These are phyloP conservation scores for Pisolithus albus DNA, from an alignment of 768 basidiomycete species.

Conservation along the genomic window DNA sequence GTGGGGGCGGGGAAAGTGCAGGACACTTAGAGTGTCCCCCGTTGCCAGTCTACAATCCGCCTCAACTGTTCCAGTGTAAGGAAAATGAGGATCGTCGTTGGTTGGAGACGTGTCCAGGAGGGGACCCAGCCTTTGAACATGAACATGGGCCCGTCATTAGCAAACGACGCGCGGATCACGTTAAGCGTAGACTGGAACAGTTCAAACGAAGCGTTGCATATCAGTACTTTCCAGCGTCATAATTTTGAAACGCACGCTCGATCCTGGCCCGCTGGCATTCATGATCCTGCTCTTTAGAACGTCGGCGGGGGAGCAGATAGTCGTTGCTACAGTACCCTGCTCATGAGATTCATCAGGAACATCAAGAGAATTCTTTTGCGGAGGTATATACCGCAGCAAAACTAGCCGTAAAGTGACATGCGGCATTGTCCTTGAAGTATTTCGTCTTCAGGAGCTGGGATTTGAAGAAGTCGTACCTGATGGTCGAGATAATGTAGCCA, in stretches of 20 bases:
- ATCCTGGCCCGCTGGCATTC: conserved; percentile 82
- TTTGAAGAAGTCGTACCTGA: conserved; percentile 89
- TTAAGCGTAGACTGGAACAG: conserved; percentile 53
- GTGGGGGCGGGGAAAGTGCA: background rate
- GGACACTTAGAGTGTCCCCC: conserved; percentile 22
- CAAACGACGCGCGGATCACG: conserved; percentile 62
- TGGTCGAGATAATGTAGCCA: background rate
- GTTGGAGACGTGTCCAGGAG: conserved; percentile 79
- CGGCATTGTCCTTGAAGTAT: conserved; percentile 77
- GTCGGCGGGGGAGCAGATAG: conserved; percentile 84
- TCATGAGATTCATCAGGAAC: background rate
- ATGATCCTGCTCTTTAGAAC: conserved; percentile 87
- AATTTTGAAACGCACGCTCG: conserved; percentile 42
- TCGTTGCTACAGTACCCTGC: conserved; percentile 83
- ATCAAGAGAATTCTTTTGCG: background rate
- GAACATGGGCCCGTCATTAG: conserved; percentile 76
- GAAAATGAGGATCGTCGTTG: conserved; percentile 85
- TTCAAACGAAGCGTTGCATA: background rate
- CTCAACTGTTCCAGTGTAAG: conserved; percentile 77
- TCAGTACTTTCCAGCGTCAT: background rate
- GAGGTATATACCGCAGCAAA: conserved; percentile 64
- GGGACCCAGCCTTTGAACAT: conserved; percentile 93
- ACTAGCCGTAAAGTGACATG: conserved; percentile 78
- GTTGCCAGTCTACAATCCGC: conserved; percentile 58
- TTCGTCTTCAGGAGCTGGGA: conserved; percentile 63